Base-by-base conservation (phyloP, 2,329 filamentous ascomycete species). In the Periconia macrospinosa region DNA sequence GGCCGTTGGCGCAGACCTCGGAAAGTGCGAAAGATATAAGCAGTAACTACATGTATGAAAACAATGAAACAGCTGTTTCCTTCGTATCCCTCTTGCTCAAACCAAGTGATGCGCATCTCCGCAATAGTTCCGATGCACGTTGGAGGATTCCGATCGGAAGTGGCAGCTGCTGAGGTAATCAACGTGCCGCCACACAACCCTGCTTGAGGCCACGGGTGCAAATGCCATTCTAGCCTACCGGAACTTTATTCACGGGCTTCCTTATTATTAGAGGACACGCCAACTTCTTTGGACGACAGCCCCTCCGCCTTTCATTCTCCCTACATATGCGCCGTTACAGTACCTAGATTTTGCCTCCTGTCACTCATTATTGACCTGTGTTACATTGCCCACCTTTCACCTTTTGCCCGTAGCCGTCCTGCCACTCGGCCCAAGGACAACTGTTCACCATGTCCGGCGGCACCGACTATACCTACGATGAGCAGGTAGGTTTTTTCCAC, bases 381-480 rank as follows among this genome's bases (percentile, higher is more conserved):
- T 53, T 57, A 41, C 48, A 56, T 50, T 40, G 52, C 55, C 44
- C 52, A 23, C 20, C 43, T 23, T 27, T 8, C 43, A 30, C 30
- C 23, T 19, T 23, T n/a, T 30, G 11, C 30, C 15, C 42, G 15
- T 14, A 44, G 8, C 20, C 42, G 23, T 19, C 10, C 20, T 30
- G 27, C 27, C 30, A 15, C 51, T 51, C 50, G 52, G 56, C 58
- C 55, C 62, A 59, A 43, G 49, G 60, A 63, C 63, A 59, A 41
- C 49, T 58, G 49, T 52, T 59, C 69, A 63, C 60, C 45, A 73
- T 72, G 70, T 73, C 71, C 47, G 68, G 23, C 23, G 23, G 70
- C 30, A 91, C 90, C 70, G 93, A 97, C 77, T 99, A 99, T 83
- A 95, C 90, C 69, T 99, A 99, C 80, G 94, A 99, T 84, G 90